Evolutionary conservation across 1,139 yeast genomes (phyloP), one percentile per base, ranked within the genome.

Genomic region (Kodamaea suecica): DNA sequence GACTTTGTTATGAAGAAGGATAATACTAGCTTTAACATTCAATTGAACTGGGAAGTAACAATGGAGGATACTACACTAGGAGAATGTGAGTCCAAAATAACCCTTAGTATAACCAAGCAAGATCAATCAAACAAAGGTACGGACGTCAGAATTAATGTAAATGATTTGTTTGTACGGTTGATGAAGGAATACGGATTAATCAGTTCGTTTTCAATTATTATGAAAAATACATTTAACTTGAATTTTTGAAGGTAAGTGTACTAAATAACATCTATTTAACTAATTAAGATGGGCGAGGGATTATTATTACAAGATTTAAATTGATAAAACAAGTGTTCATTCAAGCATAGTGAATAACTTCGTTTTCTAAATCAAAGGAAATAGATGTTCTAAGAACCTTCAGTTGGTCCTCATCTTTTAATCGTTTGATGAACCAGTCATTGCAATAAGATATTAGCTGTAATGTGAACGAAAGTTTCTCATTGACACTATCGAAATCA

Each of bases 401-500:
- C n/a, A n/a, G n/a, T n/a, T 17, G 14, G 9, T 17, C 14, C 13
- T 17, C 29, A 5, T 29, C 35, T 9, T 32, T 27, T n/a, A 41
- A 10, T 15, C 39, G 31, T 28, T 36, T 39, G 15, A 48, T 27
- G 23, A 59, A 46, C 61, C 61, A 59, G 20, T 55, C 60, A 36
- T 55, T 57, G 20, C 57, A 50, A 33, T 50, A 53, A 5, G 59
- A 50, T 8, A 57, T 43, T 38, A 68, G 48, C 38, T 57, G 59
- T 34, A 55, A 45, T 10, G 57, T 48, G 39, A 54, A 66, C 13
- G 52, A 44, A 28, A 53, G 52, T 33, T 54, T 59, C 37, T 69
- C 72, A 40, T 63, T 63, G 25, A 52, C 53, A 19, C 49, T 43
- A 38, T 67, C 61, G 43, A 50, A 69, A 39, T 67, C 73, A 36